These are phyloP conservation scores for Turnera subulata DNA, from an alignment of 345 rosid species.

Conservation along the genomic window DNA sequence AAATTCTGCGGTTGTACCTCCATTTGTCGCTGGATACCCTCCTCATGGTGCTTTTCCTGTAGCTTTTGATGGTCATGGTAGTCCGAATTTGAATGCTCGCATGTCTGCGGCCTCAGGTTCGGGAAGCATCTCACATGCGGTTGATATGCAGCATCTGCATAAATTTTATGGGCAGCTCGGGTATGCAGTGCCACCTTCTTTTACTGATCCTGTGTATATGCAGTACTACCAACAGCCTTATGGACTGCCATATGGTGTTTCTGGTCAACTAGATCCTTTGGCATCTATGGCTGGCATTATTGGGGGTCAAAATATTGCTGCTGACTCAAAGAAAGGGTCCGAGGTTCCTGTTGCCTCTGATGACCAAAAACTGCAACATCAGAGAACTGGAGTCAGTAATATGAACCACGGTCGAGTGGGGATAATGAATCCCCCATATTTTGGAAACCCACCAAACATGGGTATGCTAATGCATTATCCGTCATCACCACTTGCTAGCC, in stretches of 20 bases:
- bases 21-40: conserved; percentile 65
- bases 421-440: conserved; percentile 37
- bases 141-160: conserved; percentile 43
- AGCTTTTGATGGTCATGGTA: conserved; percentile 53
- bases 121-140: conserved; percentile 32
- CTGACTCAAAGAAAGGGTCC: conserved; percentile 36
- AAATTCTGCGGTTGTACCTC: conserved; percentile 51
- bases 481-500: conserved; percentile 60
- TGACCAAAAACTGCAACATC: conserved; percentile 52
- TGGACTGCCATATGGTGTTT: conserved; percentile 42
- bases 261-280: conserved; percentile 46
- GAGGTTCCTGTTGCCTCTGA: conserved; percentile 32
- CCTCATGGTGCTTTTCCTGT: conserved; percentile 59
- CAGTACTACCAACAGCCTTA: conserved; percentile 66
- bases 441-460: conserved; percentile 53
- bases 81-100: conserved; percentile 37
- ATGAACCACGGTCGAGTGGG: conserved; percentile 50
- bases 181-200: conserved; percentile 45
- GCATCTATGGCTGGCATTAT: conserved; percentile 29
- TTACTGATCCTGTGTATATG: conserved; percentile 63
- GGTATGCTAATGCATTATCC: conserved; percentile 62
- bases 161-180: conserved; percentile 43
- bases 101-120: conserved; percentile 38
- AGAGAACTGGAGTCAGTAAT: conserved; percentile 39
- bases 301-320: conserved; percentile 43